A percentile compares a stretch with the other conserved stretches of the same genome.
Evolutionary conservation across 176 grass and related monocot genomes (phyloP).

Genomic region (Oryza officinalis): DNA sequence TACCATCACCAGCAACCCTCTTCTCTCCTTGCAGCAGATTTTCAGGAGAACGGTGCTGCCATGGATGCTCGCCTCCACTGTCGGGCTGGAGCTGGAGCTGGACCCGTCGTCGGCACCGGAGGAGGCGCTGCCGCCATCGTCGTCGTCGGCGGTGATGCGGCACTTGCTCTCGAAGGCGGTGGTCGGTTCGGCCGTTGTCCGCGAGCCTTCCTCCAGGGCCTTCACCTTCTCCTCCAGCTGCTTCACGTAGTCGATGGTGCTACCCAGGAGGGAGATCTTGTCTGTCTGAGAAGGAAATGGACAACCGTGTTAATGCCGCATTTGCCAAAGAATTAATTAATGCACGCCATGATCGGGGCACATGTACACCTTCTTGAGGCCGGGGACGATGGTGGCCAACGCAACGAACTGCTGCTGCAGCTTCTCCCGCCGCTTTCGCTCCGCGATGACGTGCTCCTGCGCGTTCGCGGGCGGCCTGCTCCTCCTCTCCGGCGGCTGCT

Average conservation of each 20-base stretch:
- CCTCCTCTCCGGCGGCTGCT: conserved; percentile 41
- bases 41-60: conserved; percentile 47
- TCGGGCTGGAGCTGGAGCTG: conserved; percentile 15
- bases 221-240: conserved; percentile 58
- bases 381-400: conserved; percentile 60
- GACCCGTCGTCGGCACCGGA: background rate
- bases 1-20: conserved; percentile 51
- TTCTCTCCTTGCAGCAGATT: conserved; percentile 54
- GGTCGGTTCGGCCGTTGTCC: conserved; percentile 32
- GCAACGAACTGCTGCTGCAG: conserved; percentile 68
- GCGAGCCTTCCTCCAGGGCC: conserved; percentile 45
- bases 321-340: background rate
- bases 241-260: conserved; percentile 58
- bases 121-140: background rate
- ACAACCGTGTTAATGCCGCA: background rate
- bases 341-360: background rate
- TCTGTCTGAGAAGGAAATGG: conserved; percentile 47
- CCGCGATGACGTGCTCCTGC: conserved; percentile 68
- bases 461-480: conserved; percentile 38
- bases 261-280: conserved; percentile 65
- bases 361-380: conserved; percentile 59
- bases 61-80: conserved; percentile 50
- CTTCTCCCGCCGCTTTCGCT: conserved; percentile 67
- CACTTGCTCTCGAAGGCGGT: conserved; percentile 48
- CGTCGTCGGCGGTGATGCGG: conserved; percentile 23